These are phyloP conservation scores for Lentinula lateritia DNA, from an alignment of 768 basidiomycete species.

Conservation along the genomic window DNA sequence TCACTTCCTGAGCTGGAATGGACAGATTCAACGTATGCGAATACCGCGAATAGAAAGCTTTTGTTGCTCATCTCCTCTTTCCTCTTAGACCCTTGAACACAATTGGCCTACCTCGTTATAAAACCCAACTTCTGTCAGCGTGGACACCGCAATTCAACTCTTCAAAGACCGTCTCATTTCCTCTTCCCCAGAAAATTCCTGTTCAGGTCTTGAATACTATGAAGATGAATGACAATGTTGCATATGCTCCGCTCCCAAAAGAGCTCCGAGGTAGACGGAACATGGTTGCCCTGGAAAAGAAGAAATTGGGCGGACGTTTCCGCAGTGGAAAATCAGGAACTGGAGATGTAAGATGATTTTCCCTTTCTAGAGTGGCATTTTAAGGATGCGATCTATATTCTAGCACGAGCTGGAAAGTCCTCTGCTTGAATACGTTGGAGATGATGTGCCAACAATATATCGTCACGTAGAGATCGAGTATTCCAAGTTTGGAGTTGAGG, in stretches of 20 bases:
- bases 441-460: constrained; percentile 74
- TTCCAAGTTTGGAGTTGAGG: constrained; percentile 96
- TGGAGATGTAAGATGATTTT: constrained; percentile 34
- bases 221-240: constrained; percentile 84
- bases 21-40: constrained; percentile 71
- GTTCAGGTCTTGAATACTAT: constrained; percentile 69
- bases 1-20: constrained; percentile 71
- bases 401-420: constrained; percentile 53
- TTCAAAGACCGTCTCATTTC: constrained; percentile 33
- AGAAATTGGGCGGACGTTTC: constrained; percentile 66
- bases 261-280: constrained; percentile 84
- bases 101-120: constrained; percentile 87
- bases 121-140: constrained; percentile 66
- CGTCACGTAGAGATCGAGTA: constrained; percentile 96
- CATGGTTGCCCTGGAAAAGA: constrained; percentile 49
- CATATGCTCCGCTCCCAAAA: constrained; percentile 84
- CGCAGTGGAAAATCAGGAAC: constrained; percentile 68
- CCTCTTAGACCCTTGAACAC: constrained; percentile 71
- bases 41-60: not conserved
- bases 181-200: constrained; percentile 76
- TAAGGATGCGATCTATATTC: not conserved
- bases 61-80: not conserved
- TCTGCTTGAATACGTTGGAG: constrained; percentile 44
- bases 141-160: constrained; percentile 44
- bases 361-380: not conserved